Conservation (phyloP, 2,329 filamentous ascomycete species). For the Cladosporium sp. region DNA sequence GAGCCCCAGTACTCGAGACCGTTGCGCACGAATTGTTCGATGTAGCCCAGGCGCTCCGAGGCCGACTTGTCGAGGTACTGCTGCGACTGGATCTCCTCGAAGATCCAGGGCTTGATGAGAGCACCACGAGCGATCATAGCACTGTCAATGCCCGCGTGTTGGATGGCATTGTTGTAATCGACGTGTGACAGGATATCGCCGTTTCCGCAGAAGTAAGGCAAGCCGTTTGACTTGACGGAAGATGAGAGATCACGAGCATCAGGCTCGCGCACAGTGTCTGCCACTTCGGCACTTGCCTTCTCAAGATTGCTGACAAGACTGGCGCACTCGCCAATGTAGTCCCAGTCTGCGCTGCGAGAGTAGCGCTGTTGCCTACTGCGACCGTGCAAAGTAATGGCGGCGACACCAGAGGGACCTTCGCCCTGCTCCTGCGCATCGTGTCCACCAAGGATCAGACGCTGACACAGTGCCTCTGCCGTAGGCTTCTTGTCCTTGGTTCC, state of each 20-base stretch:
- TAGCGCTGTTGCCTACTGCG: slow-evolving; percentile 93
- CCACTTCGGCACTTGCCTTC: slow-evolving; percentile 62
- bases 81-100: slow-evolving; percentile 88
- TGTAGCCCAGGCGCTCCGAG: slow-evolving; percentile 77
- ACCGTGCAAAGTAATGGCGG: slow-evolving; percentile 94
- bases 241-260: slow-evolving; percentile 74
- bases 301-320: slow-evolving; percentile 81
- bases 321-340: slow-evolving; percentile 88
- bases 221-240: slow-evolving; percentile 60
- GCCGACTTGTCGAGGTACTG: slow-evolving; percentile 97
- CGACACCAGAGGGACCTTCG: slow-evolving; percentile 78
- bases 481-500: slow-evolving; percentile 80
- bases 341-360: slow-evolving; percentile 89
- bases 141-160: slow-evolving; percentile 79
- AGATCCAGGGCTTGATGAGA: slow-evolving; percentile 96
- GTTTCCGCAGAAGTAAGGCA: slow-evolving; percentile 84
- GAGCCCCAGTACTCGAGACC: slow-evolving; percentile 94
- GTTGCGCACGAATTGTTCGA: slow-evolving; percentile 88
- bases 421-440: slow-evolving; percentile 66
- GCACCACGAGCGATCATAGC: slow-evolving; percentile 97
- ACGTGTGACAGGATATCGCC: slow-evolving; percentile 93
- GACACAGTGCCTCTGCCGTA: slow-evolving; percentile 77
- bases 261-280: slow-evolving; percentile 76
- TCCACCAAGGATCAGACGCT: slow-evolving; percentile 79
- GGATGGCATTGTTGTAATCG: slow-evolving; percentile 79